A percentile compares a stretch with the other conserved stretches of the same genome.
These are phyloP conservation scores for Suhomyces yuchorum DNA, from an alignment of 1,139 yeast species.

Conservation along the genomic window DNA sequence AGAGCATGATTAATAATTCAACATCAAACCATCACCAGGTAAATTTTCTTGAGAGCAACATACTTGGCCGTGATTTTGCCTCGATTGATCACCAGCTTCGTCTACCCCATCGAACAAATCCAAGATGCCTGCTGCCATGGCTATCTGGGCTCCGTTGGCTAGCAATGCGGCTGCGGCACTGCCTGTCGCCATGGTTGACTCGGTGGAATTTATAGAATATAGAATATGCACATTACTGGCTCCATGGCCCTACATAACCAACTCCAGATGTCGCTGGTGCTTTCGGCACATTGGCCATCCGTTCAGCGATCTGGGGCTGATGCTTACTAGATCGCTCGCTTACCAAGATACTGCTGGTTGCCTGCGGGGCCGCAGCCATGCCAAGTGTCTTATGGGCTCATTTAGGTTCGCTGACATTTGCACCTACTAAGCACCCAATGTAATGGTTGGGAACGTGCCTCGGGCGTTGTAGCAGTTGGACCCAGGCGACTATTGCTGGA, in stretches of 20 bases:
- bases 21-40: background rate
- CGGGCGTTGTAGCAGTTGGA: background rate
- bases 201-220: constrained; percentile 1
- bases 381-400: background rate
- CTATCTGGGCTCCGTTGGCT: background rate
- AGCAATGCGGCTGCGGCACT: too few relatives aligned
- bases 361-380: too few relatives aligned
- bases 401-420: constrained; percentile 1
- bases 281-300: too few relatives aligned
- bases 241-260: background rate
- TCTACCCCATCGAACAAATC: background rate
- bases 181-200: too few relatives aligned
- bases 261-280: too few relatives aligned
- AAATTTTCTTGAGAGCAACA: background rate
- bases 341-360: too few relatives aligned
- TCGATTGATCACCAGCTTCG: background rate
- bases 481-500: background rate
- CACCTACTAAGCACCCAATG: background rate
- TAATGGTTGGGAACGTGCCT: background rate
- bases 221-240: background rate
- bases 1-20: background rate
- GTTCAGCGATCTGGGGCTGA: too few relatives aligned
- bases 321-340: too few relatives aligned
- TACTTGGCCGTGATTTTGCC: background rate
- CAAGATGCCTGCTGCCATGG: background rate